Percentiles rank a stretch among this genome's conserved stretches.
Evolutionary conservation across 2,329 filamentous ascomycete species (phyloP).

Genomic region (Paraconiothyrium sp.): DNA sequence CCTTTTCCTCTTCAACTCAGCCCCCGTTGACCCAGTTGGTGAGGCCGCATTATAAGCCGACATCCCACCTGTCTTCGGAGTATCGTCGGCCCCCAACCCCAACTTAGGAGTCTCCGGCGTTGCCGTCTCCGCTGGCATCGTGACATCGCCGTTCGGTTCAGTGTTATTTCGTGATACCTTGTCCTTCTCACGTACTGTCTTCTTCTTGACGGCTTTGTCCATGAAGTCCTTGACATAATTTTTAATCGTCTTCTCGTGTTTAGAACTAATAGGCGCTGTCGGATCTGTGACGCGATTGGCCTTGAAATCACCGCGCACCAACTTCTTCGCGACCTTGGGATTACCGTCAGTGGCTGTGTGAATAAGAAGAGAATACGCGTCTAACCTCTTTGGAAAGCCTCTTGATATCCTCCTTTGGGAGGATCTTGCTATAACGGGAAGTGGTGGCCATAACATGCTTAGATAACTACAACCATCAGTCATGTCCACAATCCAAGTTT

Average conservation of each 20-base stretch:
- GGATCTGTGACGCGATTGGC: conserved; percentile 86
- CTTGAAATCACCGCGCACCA: conserved; percentile 92
- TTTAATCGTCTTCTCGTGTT: conserved; percentile 84
- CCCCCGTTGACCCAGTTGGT: conserved; percentile 33
- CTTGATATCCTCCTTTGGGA: conserved; percentile 81
- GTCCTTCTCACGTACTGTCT: conserved; percentile 69
- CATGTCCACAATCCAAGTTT: neutral
- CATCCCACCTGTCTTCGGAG: conserved; percentile 30
- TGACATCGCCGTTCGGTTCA: conserved; percentile 27
- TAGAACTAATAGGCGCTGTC: conserved; percentile 73
- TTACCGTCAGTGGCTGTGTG: conserved; percentile 20
- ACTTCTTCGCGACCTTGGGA: conserved; percentile 76
- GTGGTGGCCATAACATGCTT: conserved; percentile 86
- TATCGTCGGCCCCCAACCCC: conserved; percentile 23
- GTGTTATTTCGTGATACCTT: conserved; percentile 55
- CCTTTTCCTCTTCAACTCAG: conserved; percentile 50
- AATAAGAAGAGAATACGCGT: neutral
- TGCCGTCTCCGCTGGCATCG: conserved; percentile 21
- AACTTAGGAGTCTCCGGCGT: conserved; percentile 32
- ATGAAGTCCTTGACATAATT: conserved; percentile 85
- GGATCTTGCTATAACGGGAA: conserved; percentile 85
- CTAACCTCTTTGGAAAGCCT: conserved; percentile 70
- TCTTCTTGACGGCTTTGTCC: conserved; percentile 80
- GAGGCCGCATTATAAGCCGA: conserved; percentile 29
- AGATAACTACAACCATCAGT: conserved; percentile 68